Evolutionary conservation across 139 green algal species (phyloP), one percentile per base, ranked within the genome.

Genomic region (Coccomyxa sp.): DNA sequence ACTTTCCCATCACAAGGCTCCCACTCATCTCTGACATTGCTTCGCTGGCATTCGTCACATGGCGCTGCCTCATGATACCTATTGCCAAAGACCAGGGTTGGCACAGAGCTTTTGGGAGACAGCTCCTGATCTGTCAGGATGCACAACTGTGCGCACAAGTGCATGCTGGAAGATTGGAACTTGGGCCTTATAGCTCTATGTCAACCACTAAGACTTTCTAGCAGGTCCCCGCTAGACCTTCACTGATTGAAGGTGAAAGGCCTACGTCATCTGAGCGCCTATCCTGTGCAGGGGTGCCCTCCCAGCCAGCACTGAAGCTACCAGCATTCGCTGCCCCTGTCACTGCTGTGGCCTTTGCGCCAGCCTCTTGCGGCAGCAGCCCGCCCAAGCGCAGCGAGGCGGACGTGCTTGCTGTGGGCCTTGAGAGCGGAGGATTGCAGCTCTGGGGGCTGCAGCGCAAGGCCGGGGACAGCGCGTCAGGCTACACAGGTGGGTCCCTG

Each of bases 391-490:
- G 14, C 6, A 40, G 36, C 1, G 58, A 55, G 2, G 12, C 14
- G 31, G 76, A 89, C 71, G 31, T 89, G n/a, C 72, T 95, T 50
- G 92, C 90, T 27, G 88, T 91, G 0, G 93, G 91, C 1, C 54
- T 92, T 31, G 90, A 96, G 76, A 70, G 86, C 83, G 92, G 93
- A 10, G 35, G 36, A 4, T n/a, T 97, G 68, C 38, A 90, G 68
- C 12, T 96, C 34, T 87, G 86, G 80, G 7, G 14, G 55, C 50
- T 87, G 76, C 40, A 22, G 7, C 35, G 64, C n/a, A n/a, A n/a
- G n/a, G n/a, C n/a, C n/a, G n/a, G n/a, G n/a, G n/a, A n/a, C n/a
- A n/a, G n/a, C n/a, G n/a, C n/a, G n/a, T n/a, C n/a, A n/a, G n/a
- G n/a, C n/a, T n/a, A n/a, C n/a, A n/a, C n/a, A n/a, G n/a, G n/a